Base-by-base conservation (phyloP, 2,329 filamentous ascomycete genomes). In the Venturiaceae sp. region DNA sequence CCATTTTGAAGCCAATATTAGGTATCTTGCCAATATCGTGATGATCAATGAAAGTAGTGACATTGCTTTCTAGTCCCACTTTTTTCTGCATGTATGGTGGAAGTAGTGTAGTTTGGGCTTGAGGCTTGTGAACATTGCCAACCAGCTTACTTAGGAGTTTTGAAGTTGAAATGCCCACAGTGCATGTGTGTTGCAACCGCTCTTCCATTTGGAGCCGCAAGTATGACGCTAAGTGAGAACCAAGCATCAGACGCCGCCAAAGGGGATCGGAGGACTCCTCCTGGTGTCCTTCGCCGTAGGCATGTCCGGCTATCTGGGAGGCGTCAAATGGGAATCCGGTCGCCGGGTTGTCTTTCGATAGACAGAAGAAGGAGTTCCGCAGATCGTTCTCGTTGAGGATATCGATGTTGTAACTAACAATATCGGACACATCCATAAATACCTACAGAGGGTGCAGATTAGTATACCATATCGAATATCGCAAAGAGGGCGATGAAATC, bases 131-230 rank as follows among this genome's bases (percentile, higher is more conserved):
- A 60, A 86, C 77, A 69, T 84, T 88, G 13, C 92, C 92, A 9
- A 85, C 88, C 14, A 97, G 79, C 71, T 97, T 97, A 60, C 88
- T 84, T 11, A 96, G 77, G 5, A 92, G 72, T 71, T 97, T 97
- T 66, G 87, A 92, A 0, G 90, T 95, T 2, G 91, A 87, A 23
- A 97, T 84, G 3, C 92, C 92, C 44, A 89, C 91, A 1, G 92
- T 92, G 30, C 87, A 87, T 0, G 91, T 96, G 72, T 92, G 96
- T 1, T 90, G 90, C 66, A 85, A 86, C 50, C 90, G 79, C 50
- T 84, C 77, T 66, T 95, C 88, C 11, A 97, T 76, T 66, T 83
- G 81, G 58, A 80, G 75, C 13, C 92, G 85, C 28, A 97, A 71
- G 67, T 92, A 79, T 32, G 82, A 77, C 5, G 90, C 90, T 33